Evolutionary conservation across 2,329 filamentous ascomycete species (phyloP), one percentile per base, ranked within the genome.

Genomic region (Grosmannia penicillata): DNA sequence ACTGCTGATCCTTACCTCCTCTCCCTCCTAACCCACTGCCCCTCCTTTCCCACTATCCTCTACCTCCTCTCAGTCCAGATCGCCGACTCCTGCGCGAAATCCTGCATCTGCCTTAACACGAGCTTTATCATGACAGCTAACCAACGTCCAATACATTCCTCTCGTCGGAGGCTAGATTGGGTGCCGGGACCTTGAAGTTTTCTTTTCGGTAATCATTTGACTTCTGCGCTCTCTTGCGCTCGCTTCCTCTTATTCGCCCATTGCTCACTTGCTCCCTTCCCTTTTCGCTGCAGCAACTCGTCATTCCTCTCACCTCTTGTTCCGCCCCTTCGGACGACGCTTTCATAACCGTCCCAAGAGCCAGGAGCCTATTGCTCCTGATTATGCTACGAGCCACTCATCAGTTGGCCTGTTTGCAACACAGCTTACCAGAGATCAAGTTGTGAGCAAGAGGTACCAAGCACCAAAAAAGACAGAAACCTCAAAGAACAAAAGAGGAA

Each of bases 91-190:
- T 47, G 47, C 48, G 43, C 43, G 32, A 42, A 43, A 42, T 44
- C 43, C 44, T 42, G 41, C 45, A 50, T 47, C 49, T 50, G 43
- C 27, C 46, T 42, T 51, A 42, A 45, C 44, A 49, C 50, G 49
- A 47, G 54, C 47, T 57, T 49, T 64, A 66, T 63, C 59, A 66
- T 65, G 62, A 62, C 56, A 54, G 57, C 55, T 55, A 58, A 59
- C 54, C 57, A 52, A 52, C 56, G 51, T 45, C 51, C 55, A 48
- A 51, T 56, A 46, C 53, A 49, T 51, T 61, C 58, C 60, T 61
- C 59, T 54, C 53, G 53, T 51, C 60, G 61, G 62, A 63, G 61
- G 53, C 57, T 61, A 53, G 55, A 58, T 51, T 57, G 57, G 59
- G 54, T 59, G 47, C 54, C 61, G 50, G 60, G 55, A 43, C 61